Percentiles rank a stretch among this genome's conserved stretches.
These are phyloP conservation scores for Aspergillus haitiensis DNA, from an alignment of 495 filamentous ascomycete species.

Conservation along the genomic window DNA sequence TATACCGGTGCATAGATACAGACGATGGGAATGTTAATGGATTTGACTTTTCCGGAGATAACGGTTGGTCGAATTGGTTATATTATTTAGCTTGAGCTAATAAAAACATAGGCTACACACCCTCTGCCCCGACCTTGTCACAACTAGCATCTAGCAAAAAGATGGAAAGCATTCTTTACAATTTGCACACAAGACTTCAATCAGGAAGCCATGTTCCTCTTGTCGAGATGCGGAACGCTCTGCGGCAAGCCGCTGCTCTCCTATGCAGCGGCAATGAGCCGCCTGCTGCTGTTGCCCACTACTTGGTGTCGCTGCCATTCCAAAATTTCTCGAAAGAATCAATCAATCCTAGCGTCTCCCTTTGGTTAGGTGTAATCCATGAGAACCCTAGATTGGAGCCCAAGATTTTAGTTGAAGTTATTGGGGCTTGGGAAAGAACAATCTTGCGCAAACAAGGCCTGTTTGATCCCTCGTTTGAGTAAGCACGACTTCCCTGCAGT, in stretches of 20 bases:
- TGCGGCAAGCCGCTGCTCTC: conserved; percentile 79
- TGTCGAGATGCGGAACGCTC: conserved; percentile 70
- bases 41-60: conserved; percentile 14
- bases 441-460: conserved; percentile 73
- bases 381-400: conserved; percentile 89
- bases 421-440: conserved; percentile 81
- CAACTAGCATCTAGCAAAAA: conserved; percentile 25
- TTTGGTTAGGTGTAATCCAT: conserved; percentile 96
- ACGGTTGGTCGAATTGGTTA: conserved; percentile 15
- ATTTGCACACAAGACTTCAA: conserved; percentile 67
- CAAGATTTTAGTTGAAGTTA: conserved; percentile 77
- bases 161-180: conserved; percentile 37
- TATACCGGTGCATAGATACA: conserved; percentile 78
- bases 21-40: conserved; percentile 30
- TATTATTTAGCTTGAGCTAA: conserved; percentile 8
- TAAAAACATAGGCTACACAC: background rate
- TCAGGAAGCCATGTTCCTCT: conserved; percentile 67
- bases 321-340: conserved; percentile 88
- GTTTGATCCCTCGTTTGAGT: conserved; percentile 72
- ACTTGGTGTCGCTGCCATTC: conserved; percentile 90
- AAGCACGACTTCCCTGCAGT: conserved; percentile 25
- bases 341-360: conserved; percentile 89
- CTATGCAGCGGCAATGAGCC: conserved; percentile 73
- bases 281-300: conserved; percentile 73
- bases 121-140: background rate